A percentile compares a stretch with the other conserved stretches of the same genome.
These are phyloP conservation scores for Arctostaphylos glauca DNA, from an alignment of 148 eudicot genomes.

Conservation along the genomic window DNA sequence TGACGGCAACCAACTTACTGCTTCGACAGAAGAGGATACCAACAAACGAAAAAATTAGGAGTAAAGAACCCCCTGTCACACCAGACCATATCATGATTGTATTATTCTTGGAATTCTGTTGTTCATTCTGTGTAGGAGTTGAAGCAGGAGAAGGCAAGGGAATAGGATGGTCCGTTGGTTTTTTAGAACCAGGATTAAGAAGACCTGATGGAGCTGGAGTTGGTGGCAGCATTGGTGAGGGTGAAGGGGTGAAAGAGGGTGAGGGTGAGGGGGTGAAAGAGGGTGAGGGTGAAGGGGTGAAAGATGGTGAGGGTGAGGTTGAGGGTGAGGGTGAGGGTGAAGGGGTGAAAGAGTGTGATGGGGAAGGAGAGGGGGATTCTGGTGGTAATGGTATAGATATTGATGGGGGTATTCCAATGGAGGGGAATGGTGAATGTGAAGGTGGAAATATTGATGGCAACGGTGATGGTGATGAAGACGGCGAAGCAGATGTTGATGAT, in stretches of 20 bases:
- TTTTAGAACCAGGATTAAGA: background rate
- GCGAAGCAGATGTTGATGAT: constrained; percentile 11
- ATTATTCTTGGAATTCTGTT: constrained; percentile 21
- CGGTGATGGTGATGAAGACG: constrained; percentile 19
- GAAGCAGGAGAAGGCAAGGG: constrained; percentile 33
- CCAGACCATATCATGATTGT: constrained; percentile 31
- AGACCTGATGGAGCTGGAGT: constrained; percentile 23
- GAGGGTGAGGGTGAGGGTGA: constrained; percentile 14
- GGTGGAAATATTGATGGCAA: constrained; percentile 20
- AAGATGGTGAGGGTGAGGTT: background rate
- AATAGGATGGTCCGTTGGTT: constrained; percentile 26
- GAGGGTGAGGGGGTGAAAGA: constrained; percentile 21
- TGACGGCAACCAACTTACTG: constrained; percentile 55
- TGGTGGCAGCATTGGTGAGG: constrained; percentile 26
- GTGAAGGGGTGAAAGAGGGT: constrained; percentile 12
- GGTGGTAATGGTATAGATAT: constrained; percentile 22
- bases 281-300: background rate
- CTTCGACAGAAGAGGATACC: constrained; percentile 40
- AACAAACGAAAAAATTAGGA: constrained; percentile 32
- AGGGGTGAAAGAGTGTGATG: constrained; percentile 5
- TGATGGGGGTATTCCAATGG: constrained; percentile 26
- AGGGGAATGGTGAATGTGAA: constrained; percentile 19
- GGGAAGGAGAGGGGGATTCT: constrained; percentile 26
- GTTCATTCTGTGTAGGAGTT: constrained; percentile 15
- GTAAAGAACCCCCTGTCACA: constrained; percentile 36